Evolutionary conservation across 208 protist genomes (phyloP).

Genomic region (Trypanosoma mega): DNA sequence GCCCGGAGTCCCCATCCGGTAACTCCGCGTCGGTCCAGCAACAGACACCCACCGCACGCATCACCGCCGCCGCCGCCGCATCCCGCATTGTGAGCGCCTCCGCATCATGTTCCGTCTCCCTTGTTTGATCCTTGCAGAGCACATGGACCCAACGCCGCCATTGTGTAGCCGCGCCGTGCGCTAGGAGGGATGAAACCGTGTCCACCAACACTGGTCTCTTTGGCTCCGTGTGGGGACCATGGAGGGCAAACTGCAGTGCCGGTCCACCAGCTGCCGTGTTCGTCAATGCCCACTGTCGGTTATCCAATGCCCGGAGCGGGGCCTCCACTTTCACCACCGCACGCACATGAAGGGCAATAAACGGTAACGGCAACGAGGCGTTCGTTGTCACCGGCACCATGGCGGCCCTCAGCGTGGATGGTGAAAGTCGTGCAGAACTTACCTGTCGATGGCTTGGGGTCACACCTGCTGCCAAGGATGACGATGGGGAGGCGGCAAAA

Average conservation of each 20-base stretch:
- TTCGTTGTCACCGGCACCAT: constrained; percentile 26
- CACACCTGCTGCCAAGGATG: constrained; percentile 29
- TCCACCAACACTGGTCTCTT: background rate
- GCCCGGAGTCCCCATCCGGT: constrained; percentile 24
- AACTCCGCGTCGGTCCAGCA: constrained; percentile 20
- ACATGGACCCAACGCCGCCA: constrained; percentile 55
- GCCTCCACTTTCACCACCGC: constrained; percentile 33
- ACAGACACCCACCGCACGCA: constrained; percentile 32
- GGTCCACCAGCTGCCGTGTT: constrained; percentile 20
- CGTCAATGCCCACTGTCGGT: constrained; percentile 41
- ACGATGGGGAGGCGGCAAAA: constrained; percentile 30
- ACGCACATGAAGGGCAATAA: constrained; percentile 37
- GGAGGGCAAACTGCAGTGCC: background rate
- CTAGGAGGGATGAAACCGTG: constrained; percentile 32
- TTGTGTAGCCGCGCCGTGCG: constrained; percentile 49
- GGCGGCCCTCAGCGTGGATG: constrained; percentile 19
- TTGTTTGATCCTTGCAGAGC: background rate
- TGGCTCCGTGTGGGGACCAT: constrained; percentile 16
- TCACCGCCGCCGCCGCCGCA: constrained; percentile 26
- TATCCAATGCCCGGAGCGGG: constrained; percentile 32
- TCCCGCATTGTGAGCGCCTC: background rate
- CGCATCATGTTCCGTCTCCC: background rate
- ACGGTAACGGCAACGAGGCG: background rate
- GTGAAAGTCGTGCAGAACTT: constrained; percentile 11
- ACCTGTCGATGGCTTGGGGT: constrained; percentile 32